Evolutionary conservation across 441 rosid species (phyloP).

Genomic region (Lepidium campestre): DNA sequence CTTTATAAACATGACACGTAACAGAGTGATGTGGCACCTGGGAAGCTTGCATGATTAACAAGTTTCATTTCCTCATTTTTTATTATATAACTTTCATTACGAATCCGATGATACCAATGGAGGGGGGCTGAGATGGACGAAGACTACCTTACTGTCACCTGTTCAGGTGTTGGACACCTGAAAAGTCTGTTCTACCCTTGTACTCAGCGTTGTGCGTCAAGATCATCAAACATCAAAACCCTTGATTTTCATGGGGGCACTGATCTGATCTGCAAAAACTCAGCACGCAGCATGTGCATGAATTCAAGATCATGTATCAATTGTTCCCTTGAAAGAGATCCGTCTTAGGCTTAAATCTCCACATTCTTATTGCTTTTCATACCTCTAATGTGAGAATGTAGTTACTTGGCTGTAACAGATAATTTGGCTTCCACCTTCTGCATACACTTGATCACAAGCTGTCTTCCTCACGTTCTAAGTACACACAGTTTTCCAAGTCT

Average conservation of each 20-base stretch:
- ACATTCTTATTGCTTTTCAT: not conserved
- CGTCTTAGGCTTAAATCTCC: not conserved
- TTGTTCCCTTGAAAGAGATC: not conserved
- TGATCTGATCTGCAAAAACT: not conserved
- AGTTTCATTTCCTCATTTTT: constrained; percentile 17
- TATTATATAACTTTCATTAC: not conserved
- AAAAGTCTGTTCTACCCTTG: constrained; percentile 9
- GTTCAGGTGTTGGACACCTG: not conserved
- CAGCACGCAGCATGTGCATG: not conserved
- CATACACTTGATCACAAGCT: constrained; percentile 6
- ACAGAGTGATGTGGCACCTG: constrained; percentile 18
- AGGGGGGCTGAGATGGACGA: not conserved
- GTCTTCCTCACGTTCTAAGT: not conserved
- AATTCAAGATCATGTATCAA: not conserved
- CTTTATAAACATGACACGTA: constrained; percentile 18
- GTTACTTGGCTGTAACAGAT: not conserved
- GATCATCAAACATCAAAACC: not conserved
- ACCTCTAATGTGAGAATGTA: not conserved
- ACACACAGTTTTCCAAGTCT: constrained; percentile 12
- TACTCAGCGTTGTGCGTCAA: not conserved
- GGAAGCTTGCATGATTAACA: constrained; percentile 30
- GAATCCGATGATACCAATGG: constrained; percentile 24
- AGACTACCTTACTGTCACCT: not conserved
- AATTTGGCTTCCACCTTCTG: not conserved
- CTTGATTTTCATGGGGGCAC: too few relatives aligned